These are phyloP conservation scores for Babesia sp. DNA, from an alignment of 169 alveolate species.

Conservation along the genomic window DNA sequence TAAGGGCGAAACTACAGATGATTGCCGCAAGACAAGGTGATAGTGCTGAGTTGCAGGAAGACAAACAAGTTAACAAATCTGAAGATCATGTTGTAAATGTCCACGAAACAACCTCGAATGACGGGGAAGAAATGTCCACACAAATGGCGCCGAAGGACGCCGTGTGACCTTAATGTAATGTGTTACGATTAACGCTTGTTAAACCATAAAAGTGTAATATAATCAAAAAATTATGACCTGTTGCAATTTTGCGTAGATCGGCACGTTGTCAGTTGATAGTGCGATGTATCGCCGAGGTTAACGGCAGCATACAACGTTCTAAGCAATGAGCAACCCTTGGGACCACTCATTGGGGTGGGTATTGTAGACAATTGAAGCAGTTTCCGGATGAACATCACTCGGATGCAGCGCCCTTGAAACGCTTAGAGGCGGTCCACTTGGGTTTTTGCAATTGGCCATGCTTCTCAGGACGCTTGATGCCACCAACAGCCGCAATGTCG, in stretches of 20 bases:
- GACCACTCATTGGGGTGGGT: too few species aligned
- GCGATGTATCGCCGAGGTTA: too few species aligned
- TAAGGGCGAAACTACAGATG: constrained; percentile 2
- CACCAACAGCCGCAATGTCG: constrained; percentile 5
- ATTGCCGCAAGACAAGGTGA: background rate
- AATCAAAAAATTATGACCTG: too few species aligned
- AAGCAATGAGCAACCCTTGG: too few species aligned
- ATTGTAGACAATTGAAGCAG: too few species aligned
- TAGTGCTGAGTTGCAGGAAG: background rate
- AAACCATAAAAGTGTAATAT: too few species aligned
- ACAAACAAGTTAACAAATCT: too few species aligned
- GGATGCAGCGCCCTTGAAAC: constrained; percentile 11
- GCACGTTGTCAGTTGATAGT: background rate
- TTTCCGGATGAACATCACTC: constrained; percentile 27
- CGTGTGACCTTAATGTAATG: background rate
- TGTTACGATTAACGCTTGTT: background rate
- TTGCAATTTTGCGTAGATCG: background rate
- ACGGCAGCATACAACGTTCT: too few species aligned
- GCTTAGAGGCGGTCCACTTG: constrained; percentile 35
- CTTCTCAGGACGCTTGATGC: constrained; percentile 20
- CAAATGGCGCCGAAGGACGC: background rate
- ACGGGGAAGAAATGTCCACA: background rate
- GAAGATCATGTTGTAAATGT: too few species aligned
- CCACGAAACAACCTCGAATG: background rate
- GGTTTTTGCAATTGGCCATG: constrained; percentile 29